Evolutionary conservation across 208 protist genomes (phyloP).

Genomic region (Leishmania mexicana): DNA sequence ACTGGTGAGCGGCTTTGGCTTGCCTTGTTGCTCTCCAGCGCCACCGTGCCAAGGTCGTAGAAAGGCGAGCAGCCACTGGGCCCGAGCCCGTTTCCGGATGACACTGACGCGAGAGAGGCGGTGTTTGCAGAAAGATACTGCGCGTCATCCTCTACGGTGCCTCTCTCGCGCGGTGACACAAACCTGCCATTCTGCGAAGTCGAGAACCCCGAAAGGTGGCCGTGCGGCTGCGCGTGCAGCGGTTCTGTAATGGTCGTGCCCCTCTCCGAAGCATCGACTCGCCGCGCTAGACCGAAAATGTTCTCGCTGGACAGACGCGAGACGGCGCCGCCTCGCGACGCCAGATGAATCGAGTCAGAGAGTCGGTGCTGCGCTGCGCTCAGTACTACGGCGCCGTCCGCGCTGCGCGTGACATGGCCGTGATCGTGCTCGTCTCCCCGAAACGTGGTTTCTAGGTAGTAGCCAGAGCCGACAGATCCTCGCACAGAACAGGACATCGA

Average conservation of each 20-base stretch:
- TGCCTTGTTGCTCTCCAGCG: not conserved
- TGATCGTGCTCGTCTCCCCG: not conserved
- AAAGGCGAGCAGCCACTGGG: constrained; percentile 6
- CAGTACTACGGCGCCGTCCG: not conserved
- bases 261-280: not conserved
- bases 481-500: not conserved
- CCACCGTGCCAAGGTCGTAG: not conserved
- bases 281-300: not conserved
- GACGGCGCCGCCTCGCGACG: not conserved
- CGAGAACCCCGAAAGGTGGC: not conserved
- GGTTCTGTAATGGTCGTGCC: not conserved
- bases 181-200: not conserved
- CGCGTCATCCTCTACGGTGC: not conserved
- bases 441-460: not conserved
- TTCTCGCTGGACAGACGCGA: not conserved
- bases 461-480: constrained; percentile 5
- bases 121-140: not conserved
- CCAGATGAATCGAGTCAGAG: not conserved
- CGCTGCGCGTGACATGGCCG: not conserved
- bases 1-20: not conserved
- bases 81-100: not conserved
- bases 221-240: not conserved
- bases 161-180: not conserved
- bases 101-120: not conserved
- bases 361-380: constrained; percentile 4